These are phyloP conservation scores for Ophiocordyceps camponoti-floridani DNA, from an alignment of 2,329 filamentous ascomycete species.

Conservation along the genomic window DNA sequence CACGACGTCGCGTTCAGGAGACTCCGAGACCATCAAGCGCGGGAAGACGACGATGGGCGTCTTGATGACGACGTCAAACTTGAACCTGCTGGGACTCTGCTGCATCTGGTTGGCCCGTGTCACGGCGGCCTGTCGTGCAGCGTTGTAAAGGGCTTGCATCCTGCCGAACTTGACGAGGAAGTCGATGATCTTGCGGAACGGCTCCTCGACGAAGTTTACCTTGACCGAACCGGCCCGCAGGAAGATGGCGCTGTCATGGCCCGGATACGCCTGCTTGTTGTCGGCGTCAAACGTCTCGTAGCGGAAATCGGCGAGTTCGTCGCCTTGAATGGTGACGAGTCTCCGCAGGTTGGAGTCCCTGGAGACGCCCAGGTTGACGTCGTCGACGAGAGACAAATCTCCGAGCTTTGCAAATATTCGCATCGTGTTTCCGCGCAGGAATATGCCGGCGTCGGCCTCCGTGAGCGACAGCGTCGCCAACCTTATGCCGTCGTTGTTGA, in stretches of 20 bases:
- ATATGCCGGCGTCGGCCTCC: constrained; percentile 80
- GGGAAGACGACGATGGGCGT: constrained; percentile 96
- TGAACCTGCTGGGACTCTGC: constrained; percentile 74
- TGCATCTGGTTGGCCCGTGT: constrained; percentile 89
- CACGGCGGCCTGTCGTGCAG: constrained; percentile 82
- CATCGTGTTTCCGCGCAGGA: constrained; percentile 74
- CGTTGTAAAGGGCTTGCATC: constrained; percentile 98
- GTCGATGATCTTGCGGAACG: constrained; percentile 93
- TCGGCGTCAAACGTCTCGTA: constrained; percentile 86
- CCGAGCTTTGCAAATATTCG: constrained; percentile 73
- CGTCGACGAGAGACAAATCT: constrained; percentile 75
- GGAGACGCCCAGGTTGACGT: constrained; percentile 79
- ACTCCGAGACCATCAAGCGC: constrained; percentile 51
- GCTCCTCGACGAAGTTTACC: constrained; percentile 91
- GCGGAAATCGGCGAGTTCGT: constrained; percentile 89
- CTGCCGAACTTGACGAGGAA: constrained; percentile 98
- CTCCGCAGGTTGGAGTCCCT: constrained; percentile 66
- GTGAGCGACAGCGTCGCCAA: constrained; percentile 85
- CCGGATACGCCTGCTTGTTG: constrained; percentile 58
- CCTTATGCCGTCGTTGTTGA: constrained; percentile 95
- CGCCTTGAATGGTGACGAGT: constrained; percentile 84
- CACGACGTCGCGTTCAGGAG: constrained; percentile 58
- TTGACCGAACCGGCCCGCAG: constrained; percentile 89
- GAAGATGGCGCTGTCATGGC: constrained; percentile 84
- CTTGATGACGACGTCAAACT: constrained; percentile 83